Conservation (phyloP, 305 asterid genomes). For the Fraxinus greggii region DNA sequence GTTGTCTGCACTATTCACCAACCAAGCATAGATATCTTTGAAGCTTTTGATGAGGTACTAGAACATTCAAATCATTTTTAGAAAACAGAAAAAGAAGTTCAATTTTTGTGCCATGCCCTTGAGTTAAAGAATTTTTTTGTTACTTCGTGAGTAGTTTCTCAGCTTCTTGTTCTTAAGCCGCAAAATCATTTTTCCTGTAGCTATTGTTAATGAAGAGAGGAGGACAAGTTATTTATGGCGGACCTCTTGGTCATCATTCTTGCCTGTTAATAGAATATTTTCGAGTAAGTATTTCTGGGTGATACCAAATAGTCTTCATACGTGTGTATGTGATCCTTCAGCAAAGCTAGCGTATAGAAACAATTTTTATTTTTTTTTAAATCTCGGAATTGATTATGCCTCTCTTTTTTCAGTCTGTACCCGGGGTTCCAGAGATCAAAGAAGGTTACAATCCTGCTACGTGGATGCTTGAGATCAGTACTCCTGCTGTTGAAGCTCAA, state of each 20-base stretch:
- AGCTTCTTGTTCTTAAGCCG: neutral
- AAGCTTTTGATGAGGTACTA: conserved; percentile 89
- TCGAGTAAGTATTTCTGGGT: conserved; percentile 44
- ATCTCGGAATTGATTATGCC: conserved; percentile 11
- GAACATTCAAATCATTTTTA: neutral
- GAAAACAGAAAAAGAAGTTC: neutral
- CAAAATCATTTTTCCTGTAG: conserved; percentile 30
- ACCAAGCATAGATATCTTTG: conserved; percentile 91
- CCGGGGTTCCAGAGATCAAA: conserved; percentile 76
- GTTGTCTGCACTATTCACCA: conserved; percentile 96
- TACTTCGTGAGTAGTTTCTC: neutral
- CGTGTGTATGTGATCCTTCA: neutral
- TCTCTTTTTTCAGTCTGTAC: conserved; percentile 48
- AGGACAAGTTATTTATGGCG: conserved; percentile 74
- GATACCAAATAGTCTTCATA: neutral
- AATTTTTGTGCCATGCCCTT: neutral
- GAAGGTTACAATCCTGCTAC: conserved; percentile 89
- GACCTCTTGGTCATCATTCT: conserved; percentile 82
- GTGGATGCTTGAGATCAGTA: conserved; percentile 83
- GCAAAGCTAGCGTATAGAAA: neutral
- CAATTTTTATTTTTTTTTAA: neutral
- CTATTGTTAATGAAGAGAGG: conserved; percentile 88
- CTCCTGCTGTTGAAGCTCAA: conserved; percentile 68
- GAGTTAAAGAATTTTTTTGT: neutral
- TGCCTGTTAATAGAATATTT: conserved; percentile 60